Base-by-base conservation (phyloP, 192 early-diverging fungal species). In the Umbelopsis ramanniana region DNA sequence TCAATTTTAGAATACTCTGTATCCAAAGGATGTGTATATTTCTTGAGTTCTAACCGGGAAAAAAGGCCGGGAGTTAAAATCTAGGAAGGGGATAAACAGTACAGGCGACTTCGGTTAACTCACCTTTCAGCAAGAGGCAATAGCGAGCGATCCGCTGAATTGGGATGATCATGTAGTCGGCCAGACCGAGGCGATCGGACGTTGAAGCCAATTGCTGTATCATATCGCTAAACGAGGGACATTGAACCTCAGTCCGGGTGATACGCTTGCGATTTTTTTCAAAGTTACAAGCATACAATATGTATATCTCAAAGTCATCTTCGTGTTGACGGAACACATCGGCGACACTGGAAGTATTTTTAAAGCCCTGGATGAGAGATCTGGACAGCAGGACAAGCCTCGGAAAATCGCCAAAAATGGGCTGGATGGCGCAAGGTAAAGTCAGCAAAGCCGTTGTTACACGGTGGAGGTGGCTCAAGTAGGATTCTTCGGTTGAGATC, bases 61-160 rank as follows among this genome's bases (percentile, higher is more conserved):
- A 24, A n/a, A 68, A 52, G 43, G 40, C 24, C 19, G 24, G 40
- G 40, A 2, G 40, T 43, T 43, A 12, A 6, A 43, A 43, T 11
- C 6, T 11, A 12, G 40, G 11, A 11, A 43, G 11, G 6, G 40
- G 40, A 43, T 11, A 43, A 43, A 43, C 40, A 7, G 6, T 43
- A 12, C 3, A 29, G 1, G 40, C 40, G 8, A 43, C 3, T 40
- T 3, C 38, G 38, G 38, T 40, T 6, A 40, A 43, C 38, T 29
- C 67, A 73, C 81, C 85, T 76, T 82, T 86, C 29, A 93, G 75
- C 43, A 93, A 76, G 50, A 93, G 74, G 38, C 86, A 87, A 81
- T 93, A 93, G 19, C 90, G 85, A 3, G 90, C 88, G 33, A 93
- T 88, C 29, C 91, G 85, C 76, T 93, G 91, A 29, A 93, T 91